Evolutionary conservation across 1,139 yeast genomes (phyloP), one percentile per base, ranked within the genome.

Genomic region (Geotrichum siamense): DNA sequence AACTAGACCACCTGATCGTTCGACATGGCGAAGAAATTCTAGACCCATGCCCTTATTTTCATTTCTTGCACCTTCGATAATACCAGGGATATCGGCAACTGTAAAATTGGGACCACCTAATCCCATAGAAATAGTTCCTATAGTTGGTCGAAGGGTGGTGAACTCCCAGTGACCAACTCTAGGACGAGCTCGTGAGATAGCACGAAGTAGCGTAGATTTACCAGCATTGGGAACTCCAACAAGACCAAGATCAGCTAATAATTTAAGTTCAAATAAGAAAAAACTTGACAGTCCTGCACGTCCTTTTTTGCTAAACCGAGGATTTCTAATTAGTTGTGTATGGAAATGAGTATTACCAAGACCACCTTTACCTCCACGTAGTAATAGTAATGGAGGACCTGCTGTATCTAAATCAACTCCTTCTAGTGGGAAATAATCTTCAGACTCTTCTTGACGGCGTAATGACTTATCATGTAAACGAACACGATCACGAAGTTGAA

Each of bases 221-320:
- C 98, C 98, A 3, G 97, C 96, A 62, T 91, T 91, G 1, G 98
- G 98, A 22, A 91, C 68, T 0, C 98, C 98, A 19, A 91, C 96
- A 9, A 91, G 69, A 0, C 97, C 98, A 49, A 91, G 65, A 61
- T 91, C 97, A 0, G 98, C 98, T 48, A 91, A 72, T 33, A 87
- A 70, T 58, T 86, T 86, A 51, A 91, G 69, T 62, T 91, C 98
- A 51, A 91, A 75, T 46, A 86, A 64, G 53, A 91, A 86, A 50
- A 72, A 70, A 19, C 76, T 75, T 28, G 77, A 79, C 2, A 86
- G 55, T 0, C 87, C 87, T 6, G 66, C 67, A 48, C 97, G 72
- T 2, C 97, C 98, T 32, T 60, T 58, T 56, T 87, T 89, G 30
- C 93, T 77, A 60, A 91, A 91, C 41, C 94, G 69, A 4, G 98